phyloP scores from a whole-genome alignment of 176 grass and related monocot species.

The Rhynchospora pubera region DNA sequence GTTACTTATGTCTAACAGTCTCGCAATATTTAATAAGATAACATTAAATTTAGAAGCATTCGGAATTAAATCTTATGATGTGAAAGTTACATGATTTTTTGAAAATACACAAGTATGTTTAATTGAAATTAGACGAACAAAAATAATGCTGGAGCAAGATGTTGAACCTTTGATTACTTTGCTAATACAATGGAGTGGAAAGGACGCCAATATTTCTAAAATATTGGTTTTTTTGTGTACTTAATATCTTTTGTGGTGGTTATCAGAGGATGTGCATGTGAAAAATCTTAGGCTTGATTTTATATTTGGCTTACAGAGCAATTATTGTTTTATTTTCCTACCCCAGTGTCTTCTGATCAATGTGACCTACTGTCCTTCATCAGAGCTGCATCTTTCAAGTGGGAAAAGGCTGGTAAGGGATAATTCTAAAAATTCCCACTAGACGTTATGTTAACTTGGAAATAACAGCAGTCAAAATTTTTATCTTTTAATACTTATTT shows the following conservation, averaged over 20 bases:
- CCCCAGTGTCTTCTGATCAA: constrained; percentile 48
- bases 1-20: constrained; percentile 22
- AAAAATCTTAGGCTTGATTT: neutral
- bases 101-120: neutral
- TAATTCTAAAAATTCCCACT: neutral
- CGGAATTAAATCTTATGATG: neutral
- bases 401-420: constrained; percentile 31
- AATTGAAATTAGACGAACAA: neutral
- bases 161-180: neutral
- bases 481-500: neutral
- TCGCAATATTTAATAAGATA: neutral
- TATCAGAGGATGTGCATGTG: no score
- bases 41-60: neutral
- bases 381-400: constrained; percentile 33
- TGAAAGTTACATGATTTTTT: neutral
- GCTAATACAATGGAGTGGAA: neutral
- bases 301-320: neutral
- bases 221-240: neutral
- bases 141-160: neutral
- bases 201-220: neutral
- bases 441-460: neutral
- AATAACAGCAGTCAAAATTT: neutral
- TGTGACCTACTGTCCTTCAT: constrained; percentile 42
- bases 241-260: neutral
- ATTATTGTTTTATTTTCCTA: neutral